A percentile compares a stretch with the other conserved stretches of the same genome.
These are phyloP conservation scores for Exophiala dermatitidis DNA, from an alignment of 2,329 filamentous ascomycete species.

Conservation along the genomic window DNA sequence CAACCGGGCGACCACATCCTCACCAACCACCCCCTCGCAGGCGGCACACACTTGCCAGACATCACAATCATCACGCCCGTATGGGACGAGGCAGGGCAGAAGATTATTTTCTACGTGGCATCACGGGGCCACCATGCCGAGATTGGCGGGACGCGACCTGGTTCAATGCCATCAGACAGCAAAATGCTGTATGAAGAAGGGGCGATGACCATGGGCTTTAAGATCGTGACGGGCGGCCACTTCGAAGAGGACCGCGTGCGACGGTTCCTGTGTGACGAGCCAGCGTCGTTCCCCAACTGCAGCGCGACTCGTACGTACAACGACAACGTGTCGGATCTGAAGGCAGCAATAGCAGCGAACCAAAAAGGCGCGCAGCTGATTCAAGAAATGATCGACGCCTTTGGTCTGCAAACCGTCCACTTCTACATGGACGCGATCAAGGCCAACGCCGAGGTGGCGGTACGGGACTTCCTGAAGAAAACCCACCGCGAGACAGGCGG, in stretches of 20 bases:
- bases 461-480: slow-evolving; percentile 30
- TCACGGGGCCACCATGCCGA: slow-evolving; percentile 68
- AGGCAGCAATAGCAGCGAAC: slow-evolving; percentile 42
- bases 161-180: slow-evolving; percentile 40
- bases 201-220: slow-evolving; percentile 39
- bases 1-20: slow-evolving; percentile 70
- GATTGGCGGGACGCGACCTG: slow-evolving; percentile 37
- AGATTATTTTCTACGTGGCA: slow-evolving; percentile 72
- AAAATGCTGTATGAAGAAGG: slow-evolving; percentile 44
- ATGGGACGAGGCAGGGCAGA: slow-evolving; percentile 57
- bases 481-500: slow-evolving; percentile 20
- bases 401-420: slow-evolving; percentile 32
- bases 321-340: slow-evolving; percentile 42
- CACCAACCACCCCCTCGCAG: slow-evolving; percentile 71
- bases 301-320: slow-evolving; percentile 27
- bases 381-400: slow-evolving; percentile 33
- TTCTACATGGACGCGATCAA: slow-evolving; percentile 39
- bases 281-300: slow-evolving; percentile 18
- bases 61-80: slow-evolving; percentile 71
- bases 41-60: slow-evolving; percentile 74
- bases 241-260: slow-evolving; percentile 34
- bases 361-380: slow-evolving; percentile 37
- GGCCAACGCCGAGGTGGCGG: slow-evolving; percentile 31
- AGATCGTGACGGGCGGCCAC: slow-evolving; percentile 30
- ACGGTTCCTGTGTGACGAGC: slow-evolving; percentile 28